These are phyloP conservation scores for Linnemannia exigua DNA, from an alignment of 192 early-diverging fungal genomes.

Conservation along the genomic window DNA sequence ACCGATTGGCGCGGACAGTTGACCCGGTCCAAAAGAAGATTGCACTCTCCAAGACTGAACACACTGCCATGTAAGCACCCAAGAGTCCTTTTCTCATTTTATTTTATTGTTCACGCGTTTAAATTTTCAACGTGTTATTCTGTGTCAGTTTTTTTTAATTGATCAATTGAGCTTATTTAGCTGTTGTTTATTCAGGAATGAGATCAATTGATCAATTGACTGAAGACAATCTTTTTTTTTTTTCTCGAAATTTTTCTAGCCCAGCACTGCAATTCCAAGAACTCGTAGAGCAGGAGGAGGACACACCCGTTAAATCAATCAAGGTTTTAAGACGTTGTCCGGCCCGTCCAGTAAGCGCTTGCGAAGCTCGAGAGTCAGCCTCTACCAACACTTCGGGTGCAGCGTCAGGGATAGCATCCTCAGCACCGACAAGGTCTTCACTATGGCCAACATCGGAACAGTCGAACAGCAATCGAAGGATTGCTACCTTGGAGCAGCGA, in stretches of 20 bases:
- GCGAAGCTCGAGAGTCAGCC: constrained; percentile 8
- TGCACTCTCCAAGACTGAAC: constrained; percentile 65
- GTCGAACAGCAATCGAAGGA: constrained; percentile 42
- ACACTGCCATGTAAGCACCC: constrained; percentile 68
- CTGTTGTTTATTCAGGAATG: not conserved
- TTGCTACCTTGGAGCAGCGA: constrained; percentile 72
- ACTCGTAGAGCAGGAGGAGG: constrained; percentile 57
- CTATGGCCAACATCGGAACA: constrained; percentile 18
- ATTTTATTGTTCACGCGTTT: not conserved
- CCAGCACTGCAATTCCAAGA: constrained; percentile 62
- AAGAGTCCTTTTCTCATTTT: not conserved
- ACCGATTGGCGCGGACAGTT: constrained; percentile 67
- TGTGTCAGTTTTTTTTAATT: not conserved
- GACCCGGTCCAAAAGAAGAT: constrained; percentile 66
- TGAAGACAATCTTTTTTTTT: not conserved
- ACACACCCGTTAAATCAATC: constrained; percentile 37
- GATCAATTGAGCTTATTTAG: not conserved
- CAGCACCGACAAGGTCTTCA: not conserved
- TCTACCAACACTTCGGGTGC: not conserved
- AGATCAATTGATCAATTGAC: not conserved
- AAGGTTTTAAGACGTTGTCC: constrained; percentile 63
- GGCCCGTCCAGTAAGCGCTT: constrained; percentile 15
- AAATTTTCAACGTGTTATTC: not conserved
- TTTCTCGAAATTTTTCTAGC: constrained; percentile 10
- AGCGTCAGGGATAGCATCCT: not conserved